Conservation (phyloP, 2,329 filamentous ascomycete genomes). For the Clonostachys rosea region DNA sequence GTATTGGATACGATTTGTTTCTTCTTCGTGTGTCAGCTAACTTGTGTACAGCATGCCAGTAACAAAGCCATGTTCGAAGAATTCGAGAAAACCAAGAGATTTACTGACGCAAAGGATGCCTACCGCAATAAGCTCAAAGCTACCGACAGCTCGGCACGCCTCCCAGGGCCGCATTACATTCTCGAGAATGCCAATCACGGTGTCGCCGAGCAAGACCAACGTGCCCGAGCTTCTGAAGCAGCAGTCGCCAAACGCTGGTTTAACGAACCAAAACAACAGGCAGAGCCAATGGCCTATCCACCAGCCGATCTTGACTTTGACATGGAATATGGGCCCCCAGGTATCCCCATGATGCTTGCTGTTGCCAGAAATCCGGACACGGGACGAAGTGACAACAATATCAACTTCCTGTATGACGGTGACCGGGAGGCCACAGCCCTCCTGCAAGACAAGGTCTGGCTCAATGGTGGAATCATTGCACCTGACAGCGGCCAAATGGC, state of each 20-base stretch:
- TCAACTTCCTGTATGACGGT: background rate
- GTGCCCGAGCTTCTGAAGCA: slow-evolving; percentile 8
- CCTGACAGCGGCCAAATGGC: background rate
- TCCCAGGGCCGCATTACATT: slow-evolving; percentile 16
- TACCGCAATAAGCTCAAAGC: background rate
- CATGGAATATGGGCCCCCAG: slow-evolving; percentile 3
- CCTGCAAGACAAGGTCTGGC: slow-evolving; percentile 1
- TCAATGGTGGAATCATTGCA: background rate
- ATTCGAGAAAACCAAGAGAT: slow-evolving; percentile 20
- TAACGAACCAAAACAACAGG: background rate
- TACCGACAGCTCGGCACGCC: slow-evolving; percentile 6
- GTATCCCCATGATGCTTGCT: slow-evolving; percentile 2
- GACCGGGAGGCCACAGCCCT: background rate
- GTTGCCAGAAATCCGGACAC: background rate
- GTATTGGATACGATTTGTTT: background rate
- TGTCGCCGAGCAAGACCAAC: slow-evolving; percentile 10
- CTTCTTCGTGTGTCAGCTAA: background rate
- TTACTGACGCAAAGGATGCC: slow-evolving; percentile 10
- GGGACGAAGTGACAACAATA: background rate
- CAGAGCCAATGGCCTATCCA: background rate
- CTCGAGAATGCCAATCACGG: slow-evolving; percentile 14
- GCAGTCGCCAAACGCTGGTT: slow-evolving; percentile 13
- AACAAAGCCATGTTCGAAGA: slow-evolving; percentile 20
- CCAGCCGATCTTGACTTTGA: slow-evolving; percentile 1
- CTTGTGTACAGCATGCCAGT: slow-evolving; percentile 13